Evolutionary conservation across 306 rosid genomes (phyloP).

Genomic region (Quercus cerris): DNA sequence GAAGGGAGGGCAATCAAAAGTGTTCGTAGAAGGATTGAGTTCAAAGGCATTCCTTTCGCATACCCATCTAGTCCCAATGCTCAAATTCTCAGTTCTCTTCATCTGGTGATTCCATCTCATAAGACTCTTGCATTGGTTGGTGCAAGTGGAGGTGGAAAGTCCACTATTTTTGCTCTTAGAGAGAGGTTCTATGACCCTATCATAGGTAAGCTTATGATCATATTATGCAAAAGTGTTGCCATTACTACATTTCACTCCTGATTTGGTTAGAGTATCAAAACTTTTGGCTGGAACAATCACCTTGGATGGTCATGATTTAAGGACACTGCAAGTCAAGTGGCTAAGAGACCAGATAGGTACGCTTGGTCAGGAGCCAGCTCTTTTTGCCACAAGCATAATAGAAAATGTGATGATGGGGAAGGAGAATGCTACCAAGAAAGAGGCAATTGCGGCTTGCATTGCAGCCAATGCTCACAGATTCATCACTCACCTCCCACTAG

Average conservation of each 20-base stretch:
- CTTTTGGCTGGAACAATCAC: slow-evolving; percentile 56
- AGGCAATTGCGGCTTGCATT: slow-evolving; percentile 77
- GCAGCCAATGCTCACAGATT: slow-evolving; percentile 80
- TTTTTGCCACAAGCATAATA: slow-evolving; percentile 70
- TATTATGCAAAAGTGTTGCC: neutral
- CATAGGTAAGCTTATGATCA: slow-evolving; percentile 41
- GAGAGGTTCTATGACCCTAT: slow-evolving; percentile 85
- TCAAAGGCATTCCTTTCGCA: slow-evolving; percentile 60
- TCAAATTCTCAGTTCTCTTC: slow-evolving; percentile 52
- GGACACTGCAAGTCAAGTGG: slow-evolving; percentile 77
- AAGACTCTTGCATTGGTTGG: slow-evolving; percentile 81
- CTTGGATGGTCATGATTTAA: slow-evolving; percentile 78
- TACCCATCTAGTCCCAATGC: slow-evolving; percentile 79
- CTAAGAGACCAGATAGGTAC: slow-evolving; percentile 84
- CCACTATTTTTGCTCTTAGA: slow-evolving; percentile 82
- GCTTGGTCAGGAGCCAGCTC: slow-evolving; percentile 90
- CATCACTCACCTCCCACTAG: slow-evolving; percentile 70
- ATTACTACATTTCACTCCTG: neutral
- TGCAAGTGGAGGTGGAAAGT: slow-evolving; percentile 92
- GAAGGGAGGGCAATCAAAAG: slow-evolving; percentile 47
- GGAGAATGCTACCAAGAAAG: slow-evolving; percentile 70
- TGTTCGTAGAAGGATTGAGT: slow-evolving; percentile 71
- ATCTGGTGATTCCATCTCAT: slow-evolving; percentile 64
- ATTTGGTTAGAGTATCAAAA: slow-evolving; percentile 17
- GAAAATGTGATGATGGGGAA: slow-evolving; percentile 94